Conservation (phyloP, 2,329 filamentous ascomycete genomes). For the Chaetothyriales sp. region DNA sequence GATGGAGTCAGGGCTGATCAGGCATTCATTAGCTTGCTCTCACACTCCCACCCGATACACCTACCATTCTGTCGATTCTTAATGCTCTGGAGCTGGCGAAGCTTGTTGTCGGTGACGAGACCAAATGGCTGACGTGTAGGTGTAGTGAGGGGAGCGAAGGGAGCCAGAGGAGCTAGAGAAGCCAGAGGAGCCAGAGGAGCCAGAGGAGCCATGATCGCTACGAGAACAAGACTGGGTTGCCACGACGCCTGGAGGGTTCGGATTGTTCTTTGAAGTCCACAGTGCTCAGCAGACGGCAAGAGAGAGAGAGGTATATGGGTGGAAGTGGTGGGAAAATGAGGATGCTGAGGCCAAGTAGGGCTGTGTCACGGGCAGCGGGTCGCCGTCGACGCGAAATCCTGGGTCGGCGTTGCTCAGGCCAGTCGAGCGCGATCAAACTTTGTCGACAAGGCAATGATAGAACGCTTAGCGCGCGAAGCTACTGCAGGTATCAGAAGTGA, state of each 20-base stretch:
- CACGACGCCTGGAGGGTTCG: not conserved
- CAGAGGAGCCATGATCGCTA: slow-evolving; percentile 19
- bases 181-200: slow-evolving; percentile 22
- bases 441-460: slow-evolving; percentile 3
- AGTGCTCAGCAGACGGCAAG: not conserved
- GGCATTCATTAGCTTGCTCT: not conserved
- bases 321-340: slow-evolving; percentile 1
- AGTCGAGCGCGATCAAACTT: slow-evolving; percentile 3
- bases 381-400: slow-evolving; percentile 4
- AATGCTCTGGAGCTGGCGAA: slow-evolving; percentile 21
- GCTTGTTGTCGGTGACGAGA: slow-evolving; percentile 20
- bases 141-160: slow-evolving; percentile 18
- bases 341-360: too few relatives aligned
- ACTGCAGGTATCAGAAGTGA: slow-evolving; percentile 13
- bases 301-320: slow-evolving; percentile 7
- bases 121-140: slow-evolving; percentile 23
- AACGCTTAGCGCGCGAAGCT: slow-evolving; percentile 6
- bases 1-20: slow-evolving; percentile 15
- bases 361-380: slow-evolving; percentile 7
- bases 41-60: slow-evolving; percentile 4
- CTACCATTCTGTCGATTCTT: slow-evolving; percentile 38
- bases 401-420: not conserved
- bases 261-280: not conserved
- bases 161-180: slow-evolving; percentile 22
- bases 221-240: not conserved